These are phyloP conservation scores for Fusarium tanahbumbuense DNA, from an alignment of 2,329 filamentous ascomycete species.

Conservation along the genomic window DNA sequence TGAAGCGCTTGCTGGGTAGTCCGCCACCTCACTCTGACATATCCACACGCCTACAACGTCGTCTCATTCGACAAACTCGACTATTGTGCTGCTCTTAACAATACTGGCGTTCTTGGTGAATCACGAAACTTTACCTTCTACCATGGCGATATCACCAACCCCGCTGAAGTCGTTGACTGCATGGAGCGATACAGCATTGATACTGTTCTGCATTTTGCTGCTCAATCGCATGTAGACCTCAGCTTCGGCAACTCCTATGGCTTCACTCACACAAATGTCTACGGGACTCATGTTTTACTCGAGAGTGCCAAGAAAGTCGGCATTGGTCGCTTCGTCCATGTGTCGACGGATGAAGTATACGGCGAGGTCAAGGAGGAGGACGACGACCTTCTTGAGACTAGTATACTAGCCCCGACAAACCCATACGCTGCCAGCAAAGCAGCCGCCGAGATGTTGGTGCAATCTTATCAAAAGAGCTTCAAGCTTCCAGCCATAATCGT, in stretches of 20 bases:
- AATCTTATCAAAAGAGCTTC: slow-evolving; percentile 87
- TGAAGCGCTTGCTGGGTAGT: slow-evolving; percentile 83
- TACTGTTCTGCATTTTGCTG: slow-evolving; percentile 85
- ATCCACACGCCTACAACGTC: slow-evolving; percentile 79
- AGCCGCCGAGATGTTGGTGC: slow-evolving; percentile 86
- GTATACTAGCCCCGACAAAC: slow-evolving; percentile 82
- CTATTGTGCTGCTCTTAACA: slow-evolving; percentile 84
- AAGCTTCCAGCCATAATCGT: slow-evolving; percentile 84
- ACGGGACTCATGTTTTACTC: slow-evolving; percentile 84
- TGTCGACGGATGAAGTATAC: slow-evolving; percentile 88
- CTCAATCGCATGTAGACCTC: slow-evolving; percentile 85
- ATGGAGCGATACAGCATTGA: slow-evolving; percentile 79
- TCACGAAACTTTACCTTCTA: slow-evolving; percentile 82
- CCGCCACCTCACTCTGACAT: slow-evolving; percentile 79
- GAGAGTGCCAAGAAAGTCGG: slow-evolving; percentile 79
- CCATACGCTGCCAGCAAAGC: slow-evolving; percentile 86
- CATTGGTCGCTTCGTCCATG: slow-evolving; percentile 80
- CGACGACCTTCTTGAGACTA: slow-evolving; percentile 77
- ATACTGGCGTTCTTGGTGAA: slow-evolving; percentile 75
- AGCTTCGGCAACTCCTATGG: slow-evolving; percentile 86
- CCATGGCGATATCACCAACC: slow-evolving; percentile 81
- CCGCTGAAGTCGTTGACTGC: slow-evolving; percentile 75
- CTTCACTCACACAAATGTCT: slow-evolving; percentile 85
- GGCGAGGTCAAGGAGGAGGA: slow-evolving; percentile 80
- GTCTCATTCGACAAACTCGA: slow-evolving; percentile 88